Evolutionary conservation across 305 asterid genomes (phyloP).

Genomic region (Euphrasia arctica): DNA sequence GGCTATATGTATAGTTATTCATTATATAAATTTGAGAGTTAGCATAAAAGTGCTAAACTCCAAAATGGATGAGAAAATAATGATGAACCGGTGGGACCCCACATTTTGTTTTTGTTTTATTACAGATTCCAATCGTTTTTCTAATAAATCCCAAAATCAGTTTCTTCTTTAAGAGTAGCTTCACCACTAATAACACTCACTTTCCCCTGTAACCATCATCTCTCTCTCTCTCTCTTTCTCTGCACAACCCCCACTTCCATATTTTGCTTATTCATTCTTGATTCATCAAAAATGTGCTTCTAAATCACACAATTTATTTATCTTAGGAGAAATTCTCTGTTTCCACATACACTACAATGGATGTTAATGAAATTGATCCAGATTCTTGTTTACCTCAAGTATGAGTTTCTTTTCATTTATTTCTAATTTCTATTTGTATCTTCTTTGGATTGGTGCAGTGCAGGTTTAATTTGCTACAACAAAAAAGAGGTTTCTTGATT

Average conservation of each 20-base stretch:
- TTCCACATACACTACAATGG: slow-evolving; percentile 51
- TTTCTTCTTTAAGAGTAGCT: slow-evolving; percentile 20
- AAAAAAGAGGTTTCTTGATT: not conserved
- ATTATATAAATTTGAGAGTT: too few species aligned
- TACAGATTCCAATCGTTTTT: slow-evolving; percentile 11
- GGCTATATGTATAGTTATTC: too few species aligned
- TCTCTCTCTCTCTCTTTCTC: slow-evolving; percentile 6
- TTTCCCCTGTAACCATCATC: not conserved
- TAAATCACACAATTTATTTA: not conserved
- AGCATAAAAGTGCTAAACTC: slow-evolving; percentile 26
- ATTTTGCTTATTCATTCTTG: not conserved
- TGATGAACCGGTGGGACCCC: slow-evolving; percentile 35
- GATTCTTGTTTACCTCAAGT: slow-evolving; percentile 23
- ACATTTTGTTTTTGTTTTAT: slow-evolving; percentile 18
- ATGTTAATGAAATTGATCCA: slow-evolving; percentile 62
- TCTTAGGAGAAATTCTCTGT: slow-evolving; percentile 15
- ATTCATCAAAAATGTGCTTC: slow-evolving; percentile 14
- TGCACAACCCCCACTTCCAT: not conserved
- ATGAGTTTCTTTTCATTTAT: slow-evolving; percentile 18
- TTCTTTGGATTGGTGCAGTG: too few species aligned
- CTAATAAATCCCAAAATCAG: slow-evolving; percentile 8
- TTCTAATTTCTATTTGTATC: slow-evolving; percentile 2
- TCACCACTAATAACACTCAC: slow-evolving; percentile 18
- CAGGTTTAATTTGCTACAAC: not conserved
- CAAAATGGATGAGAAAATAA: slow-evolving; percentile 31